A percentile compares a stretch with the other conserved stretches of the same genome.
phyloP scores from a whole-genome alignment of 257 asterid species.

The Lithospermum erythrorhizon region DNA sequence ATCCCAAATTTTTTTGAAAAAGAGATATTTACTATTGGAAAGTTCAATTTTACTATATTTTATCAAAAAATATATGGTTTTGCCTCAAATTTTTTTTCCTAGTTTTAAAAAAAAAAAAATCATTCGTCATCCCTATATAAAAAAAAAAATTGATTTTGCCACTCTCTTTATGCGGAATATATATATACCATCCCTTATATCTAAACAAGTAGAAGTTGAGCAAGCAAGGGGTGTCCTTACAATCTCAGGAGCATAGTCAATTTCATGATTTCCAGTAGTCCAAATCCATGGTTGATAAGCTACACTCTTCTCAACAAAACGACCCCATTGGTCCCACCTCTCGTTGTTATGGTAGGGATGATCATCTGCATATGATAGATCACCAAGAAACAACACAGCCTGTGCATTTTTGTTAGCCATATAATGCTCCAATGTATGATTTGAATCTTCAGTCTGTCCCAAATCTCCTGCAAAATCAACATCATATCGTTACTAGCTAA shows the following conservation, averaged over 20 bases:
- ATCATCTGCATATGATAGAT: conserved; percentile 93
- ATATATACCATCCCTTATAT: no score
- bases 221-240: conserved; percentile 24
- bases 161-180: no score
- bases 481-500: not conserved
- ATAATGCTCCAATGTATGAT: conserved; percentile 72
- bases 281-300: conserved; percentile 94
- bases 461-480: conserved; percentile 71
- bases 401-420: conserved; percentile 54
- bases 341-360: conserved; percentile 64
- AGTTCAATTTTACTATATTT: no score
- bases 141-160: no score
- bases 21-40: no score
- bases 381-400: conserved; percentile 81
- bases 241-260: conserved; percentile 78
- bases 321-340: conserved; percentile 98
- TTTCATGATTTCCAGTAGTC: conserved; percentile 94
- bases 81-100: no score
- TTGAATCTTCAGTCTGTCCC: conserved; percentile 92
- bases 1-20: no score
- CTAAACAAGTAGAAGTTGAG: no score
- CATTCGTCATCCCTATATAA: no score
- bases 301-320: conserved; percentile 64
- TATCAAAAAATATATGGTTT: no score
- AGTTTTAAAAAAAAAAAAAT: no score